Evolutionary conservation across 225 moss, liverwort and hornwort genomes (phyloP).

Genomic region (Neckera pumila): DNA sequence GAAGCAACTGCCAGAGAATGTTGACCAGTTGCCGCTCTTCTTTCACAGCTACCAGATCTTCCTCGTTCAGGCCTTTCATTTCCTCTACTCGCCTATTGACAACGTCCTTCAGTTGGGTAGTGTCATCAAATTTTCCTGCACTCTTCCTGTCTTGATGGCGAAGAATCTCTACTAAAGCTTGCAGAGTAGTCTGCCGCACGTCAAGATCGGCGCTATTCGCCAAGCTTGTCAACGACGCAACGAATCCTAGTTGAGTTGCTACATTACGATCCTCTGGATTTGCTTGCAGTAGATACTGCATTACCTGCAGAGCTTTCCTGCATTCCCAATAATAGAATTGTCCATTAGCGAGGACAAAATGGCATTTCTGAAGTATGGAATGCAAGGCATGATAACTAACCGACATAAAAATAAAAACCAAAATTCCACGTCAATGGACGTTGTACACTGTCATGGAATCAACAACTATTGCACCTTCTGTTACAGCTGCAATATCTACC

Average conservation of each 20-base stretch:
- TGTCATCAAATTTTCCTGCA: slow-evolving; percentile 28
- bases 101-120: slow-evolving; percentile 38
- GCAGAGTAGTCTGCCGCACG: slow-evolving; percentile 66
- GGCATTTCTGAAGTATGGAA: not conserved
- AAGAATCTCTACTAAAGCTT: slow-evolving; percentile 53
- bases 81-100: slow-evolving; percentile 49
- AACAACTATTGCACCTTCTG: not conserved
- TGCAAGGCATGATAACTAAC: not conserved
- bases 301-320: slow-evolving; percentile 85
- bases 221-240: slow-evolving; percentile 42
- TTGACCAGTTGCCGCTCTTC: slow-evolving; percentile 69
- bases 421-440: not conserved
- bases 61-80: slow-evolving; percentile 33
- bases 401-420: not conserved
- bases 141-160: slow-evolving; percentile 15
- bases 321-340: not conserved
- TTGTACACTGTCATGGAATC: not conserved
- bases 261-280: slow-evolving; percentile 60
- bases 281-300: slow-evolving; percentile 75
- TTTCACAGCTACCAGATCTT: slow-evolving; percentile 60
- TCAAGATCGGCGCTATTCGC: slow-evolving; percentile 51
- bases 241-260: slow-evolving; percentile 57
- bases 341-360: not conserved
- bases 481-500: not conserved
- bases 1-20: slow-evolving; percentile 52